These are phyloP conservation scores for Aspergillus tamarii DNA, from an alignment of 2,329 filamentous ascomycete genomes.

Conservation along the genomic window DNA sequence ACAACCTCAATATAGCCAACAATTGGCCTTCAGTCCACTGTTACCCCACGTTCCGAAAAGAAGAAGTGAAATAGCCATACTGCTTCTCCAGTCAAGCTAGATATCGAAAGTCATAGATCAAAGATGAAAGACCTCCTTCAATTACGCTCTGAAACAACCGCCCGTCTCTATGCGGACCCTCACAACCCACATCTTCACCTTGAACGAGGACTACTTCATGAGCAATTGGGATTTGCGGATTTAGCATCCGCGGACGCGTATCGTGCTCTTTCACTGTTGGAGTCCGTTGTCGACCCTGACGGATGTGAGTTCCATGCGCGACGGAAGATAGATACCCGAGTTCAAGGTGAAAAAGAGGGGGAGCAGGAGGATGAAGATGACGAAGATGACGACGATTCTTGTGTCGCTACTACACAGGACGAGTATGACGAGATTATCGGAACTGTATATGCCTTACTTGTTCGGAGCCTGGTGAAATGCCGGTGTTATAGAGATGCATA, in stretches of 20 bases:
- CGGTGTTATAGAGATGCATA: conserved; percentile 47
- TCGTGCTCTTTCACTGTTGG: conserved; percentile 80
- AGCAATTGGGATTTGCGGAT: conserved; percentile 81
- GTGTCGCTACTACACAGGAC: conserved; percentile 32
- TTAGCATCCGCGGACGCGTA: conserved; percentile 89
- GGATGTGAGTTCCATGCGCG: conserved; percentile 81
- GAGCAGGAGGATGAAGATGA: conserved; percentile 28
- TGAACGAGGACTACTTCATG: conserved; percentile 69
- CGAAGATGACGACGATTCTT: conserved; percentile 47
- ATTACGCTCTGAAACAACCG: conserved; percentile 61
- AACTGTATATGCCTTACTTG: conserved; percentile 41
- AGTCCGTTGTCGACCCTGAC: conserved; percentile 74
- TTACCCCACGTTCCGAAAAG: background rate
- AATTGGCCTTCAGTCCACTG: background rate
- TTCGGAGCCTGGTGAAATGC: conserved; percentile 39
- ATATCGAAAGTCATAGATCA: conserved; percentile 16
- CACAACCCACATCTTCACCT: conserved; percentile 48
- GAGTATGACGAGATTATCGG: conserved; percentile 42
- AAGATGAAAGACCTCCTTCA: conserved; percentile 28
- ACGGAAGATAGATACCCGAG: conserved; percentile 39
- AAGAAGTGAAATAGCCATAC: background rate
- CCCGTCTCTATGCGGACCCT: conserved; percentile 40
- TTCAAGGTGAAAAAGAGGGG: background rate
- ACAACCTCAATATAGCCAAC: background rate
- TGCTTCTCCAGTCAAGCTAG: background rate